Base-by-base conservation (phyloP, 148 eudicot species). In the Agrostemma githago region DNA sequence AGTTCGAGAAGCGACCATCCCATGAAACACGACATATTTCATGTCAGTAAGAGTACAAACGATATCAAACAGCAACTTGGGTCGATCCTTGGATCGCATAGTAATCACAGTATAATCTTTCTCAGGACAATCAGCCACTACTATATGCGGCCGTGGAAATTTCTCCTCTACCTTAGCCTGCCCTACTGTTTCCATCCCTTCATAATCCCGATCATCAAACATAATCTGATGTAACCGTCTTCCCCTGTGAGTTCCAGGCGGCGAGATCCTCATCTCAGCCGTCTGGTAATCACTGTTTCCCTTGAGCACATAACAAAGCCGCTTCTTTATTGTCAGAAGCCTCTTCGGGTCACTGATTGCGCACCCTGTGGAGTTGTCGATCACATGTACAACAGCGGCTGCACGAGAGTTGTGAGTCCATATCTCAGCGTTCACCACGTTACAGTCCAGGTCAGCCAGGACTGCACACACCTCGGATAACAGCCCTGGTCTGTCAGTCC, bases 401-500 rank as follows among this genome's bases (percentile, higher is more conserved):
- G 90, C 92, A 61, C 98, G 86, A 38, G 88, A 79, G 75, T 88
- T 94, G 80, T 94, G 98, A 3, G 98, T 94, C 98, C 98, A 94
- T 80, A 91, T 86, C 83, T 89, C 93, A 2, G 93, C 97, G 74
- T 81, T 86, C 4, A 87, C 91, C 46, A 91, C 90, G 41, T 89
- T 89, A 67, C 92, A 91, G 78, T 76, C 83, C 53, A 89, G 93
- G 73, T 83, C 82, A 26, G 86, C 66, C 16, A 91, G 90, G 77
- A 89, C 93, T 19, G 97, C 93, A 80, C 85, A 91, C 4, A 91
- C 87, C 85, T 91, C 97, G 26, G 93, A 91, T 54, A 91, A 67
- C 72, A 91, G 82, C 48, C 93, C 97, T 5, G 97, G 97, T 70
- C 97, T 83, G 79, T 91, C 97, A 19, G 83, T 86, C 76, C 97